Percentiles rank a stretch among this genome's conserved stretches.
Conservation (phyloP, 305 asterid genomes). For the Ajuga reptans region DNA sequence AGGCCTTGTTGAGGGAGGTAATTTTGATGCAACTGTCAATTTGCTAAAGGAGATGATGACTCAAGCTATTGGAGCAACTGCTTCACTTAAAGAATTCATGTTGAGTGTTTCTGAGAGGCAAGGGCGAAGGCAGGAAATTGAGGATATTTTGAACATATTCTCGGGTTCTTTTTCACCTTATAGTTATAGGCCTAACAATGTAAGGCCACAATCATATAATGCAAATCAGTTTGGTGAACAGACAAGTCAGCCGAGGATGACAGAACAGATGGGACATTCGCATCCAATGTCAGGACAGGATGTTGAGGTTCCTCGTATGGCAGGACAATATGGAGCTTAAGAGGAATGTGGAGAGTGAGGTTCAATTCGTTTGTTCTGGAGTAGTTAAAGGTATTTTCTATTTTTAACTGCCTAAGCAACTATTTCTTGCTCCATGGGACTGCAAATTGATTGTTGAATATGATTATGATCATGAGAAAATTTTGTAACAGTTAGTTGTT, state of each 20-base stretch:
- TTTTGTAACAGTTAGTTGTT: slow-evolving; percentile 12
- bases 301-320: slow-evolving; percentile 18
- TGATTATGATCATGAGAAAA: background rate
- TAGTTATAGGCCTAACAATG: slow-evolving; percentile 26
- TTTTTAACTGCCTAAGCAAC: slow-evolving; percentile 4
- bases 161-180: slow-evolving; percentile 22
- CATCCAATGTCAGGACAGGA: slow-evolving; percentile 27
- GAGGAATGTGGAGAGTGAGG: slow-evolving; percentile 8
- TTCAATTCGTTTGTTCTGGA: slow-evolving; percentile 15
- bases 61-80: slow-evolving; percentile 47
- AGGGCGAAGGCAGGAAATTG: slow-evolving; percentile 49
- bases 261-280: slow-evolving; percentile 13
- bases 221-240: slow-evolving; percentile 19
- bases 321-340: slow-evolving; percentile 31
- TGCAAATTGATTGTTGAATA: slow-evolving; percentile 8
- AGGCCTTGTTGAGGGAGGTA: slow-evolving; percentile 52
- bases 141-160: slow-evolving; percentile 39
- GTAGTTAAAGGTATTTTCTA: slow-evolving; percentile 15
- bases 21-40: slow-evolving; percentile 37
- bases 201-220: background rate
- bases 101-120: slow-evolving; percentile 49
- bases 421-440: slow-evolving; percentile 6
- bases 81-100: slow-evolving; percentile 45
- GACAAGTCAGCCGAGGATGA: slow-evolving; percentile 19
- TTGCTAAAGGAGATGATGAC: slow-evolving; percentile 51